These are phyloP conservation scores for Kuraishia capsulata DNA, from an alignment of 805 yeast species.

Conservation along the genomic window DNA sequence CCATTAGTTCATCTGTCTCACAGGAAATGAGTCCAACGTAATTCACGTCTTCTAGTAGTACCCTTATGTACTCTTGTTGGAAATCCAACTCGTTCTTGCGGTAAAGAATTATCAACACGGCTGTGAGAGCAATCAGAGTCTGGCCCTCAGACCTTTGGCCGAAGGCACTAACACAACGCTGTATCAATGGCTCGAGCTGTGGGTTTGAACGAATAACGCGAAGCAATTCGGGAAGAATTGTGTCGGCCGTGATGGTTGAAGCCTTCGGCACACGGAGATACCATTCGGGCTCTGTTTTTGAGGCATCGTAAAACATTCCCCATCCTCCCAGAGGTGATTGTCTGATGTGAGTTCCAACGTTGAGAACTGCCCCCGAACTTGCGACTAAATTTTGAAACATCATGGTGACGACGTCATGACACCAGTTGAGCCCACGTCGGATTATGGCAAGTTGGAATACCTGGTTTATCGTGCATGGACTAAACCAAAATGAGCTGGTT, in stretches of 20 bases:
- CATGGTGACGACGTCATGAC: no score
- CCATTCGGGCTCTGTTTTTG: not conserved
- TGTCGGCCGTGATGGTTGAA: not conserved
- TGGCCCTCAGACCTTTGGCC: not conserved
- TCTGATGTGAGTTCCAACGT: not conserved
- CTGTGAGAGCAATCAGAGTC: not conserved
- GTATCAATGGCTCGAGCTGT: not conserved
- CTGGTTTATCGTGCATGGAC: no score
- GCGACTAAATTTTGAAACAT: not conserved
- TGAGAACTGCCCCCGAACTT: not conserved
- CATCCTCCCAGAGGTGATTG: not conserved
- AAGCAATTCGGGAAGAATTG: not conserved
- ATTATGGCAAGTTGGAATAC: no score
- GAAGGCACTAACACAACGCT: not conserved
- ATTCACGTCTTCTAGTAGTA: not conserved
- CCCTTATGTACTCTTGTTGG: not conserved
- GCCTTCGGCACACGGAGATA: not conserved
- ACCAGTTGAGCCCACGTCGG: no score
- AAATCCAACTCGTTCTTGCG: slow-evolving; percentile 9
- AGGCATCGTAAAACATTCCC: not conserved
- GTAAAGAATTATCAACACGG: slow-evolving; percentile 16
- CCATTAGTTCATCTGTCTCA: not conserved
- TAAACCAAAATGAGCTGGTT: no score
- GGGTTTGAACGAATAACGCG: not conserved
- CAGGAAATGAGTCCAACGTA: not conserved